Evolutionary conservation across 2,329 filamentous ascomycete species (phyloP), one percentile per base, ranked within the genome.

Genomic region (Graphium sp.): DNA sequence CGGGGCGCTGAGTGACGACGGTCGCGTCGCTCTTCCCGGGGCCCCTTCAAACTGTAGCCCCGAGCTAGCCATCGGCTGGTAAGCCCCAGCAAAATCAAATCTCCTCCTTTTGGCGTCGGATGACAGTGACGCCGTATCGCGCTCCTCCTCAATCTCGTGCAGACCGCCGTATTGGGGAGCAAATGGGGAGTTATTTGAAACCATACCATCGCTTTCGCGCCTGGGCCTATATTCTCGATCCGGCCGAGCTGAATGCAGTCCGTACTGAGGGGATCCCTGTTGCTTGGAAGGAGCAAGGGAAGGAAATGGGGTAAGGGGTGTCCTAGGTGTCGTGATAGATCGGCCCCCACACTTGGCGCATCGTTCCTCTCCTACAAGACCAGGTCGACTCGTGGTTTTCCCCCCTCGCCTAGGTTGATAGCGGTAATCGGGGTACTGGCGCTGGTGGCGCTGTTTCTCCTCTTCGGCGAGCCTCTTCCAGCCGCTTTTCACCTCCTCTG

Each of bases 381-480:
- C 19, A 8, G 24, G 18, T 9, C 30, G 25, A 7, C 28, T 22
- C 5, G 29, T 30, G 9, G 23, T 15, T 8, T 30, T 58, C 7
- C 52, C 53, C 37, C 66, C 69, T 20, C 80, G 69, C 13, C 81
- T 75, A 20, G 89, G 89, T 48, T 93, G 83, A 47, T 95, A 98
- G 37, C 84, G 74, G 53, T 98, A 98, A 39, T 82, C 78, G 3
- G 89, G 89, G 48, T 94, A 93, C 53, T 85, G 80, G 37, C 75
- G 74, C 44, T 83, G 76, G 50, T 98, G 89, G 12, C 80, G 76
- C 35, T 73, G 61, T 58, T 95, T 95, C 50, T 95, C 89, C 54
- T 93, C 80, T 55, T 91, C 83, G 34, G 89, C 89, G 32, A 92
- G 66, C 35, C 66, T 65, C 50, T 89, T 92, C 89, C 89, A 98